Evolutionary conservation across 805 yeast genomes (phyloP), one percentile per base, ranked within the genome.

Genomic region (Sungouiella thailandica): DNA sequence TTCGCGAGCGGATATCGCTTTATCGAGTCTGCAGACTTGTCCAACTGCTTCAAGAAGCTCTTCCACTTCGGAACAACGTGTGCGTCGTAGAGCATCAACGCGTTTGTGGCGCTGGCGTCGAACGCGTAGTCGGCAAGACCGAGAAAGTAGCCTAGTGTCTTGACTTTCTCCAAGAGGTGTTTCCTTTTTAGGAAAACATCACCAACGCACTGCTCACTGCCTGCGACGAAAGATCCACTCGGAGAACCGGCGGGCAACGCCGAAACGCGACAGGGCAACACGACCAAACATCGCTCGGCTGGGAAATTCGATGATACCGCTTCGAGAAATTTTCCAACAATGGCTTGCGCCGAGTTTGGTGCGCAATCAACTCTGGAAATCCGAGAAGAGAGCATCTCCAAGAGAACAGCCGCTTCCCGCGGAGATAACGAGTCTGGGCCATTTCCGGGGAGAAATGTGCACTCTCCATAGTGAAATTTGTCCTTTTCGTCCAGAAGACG

Each of bases 41-140:
- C 9, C 9, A 46, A 29, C 24, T 32, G 36, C 13, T 31, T 25
- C 12, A 44, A 28, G 20, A 24, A 46, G 3, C 27, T 23, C 12
- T 27, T 32, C 59, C 59, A 54, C 7, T 26, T 29, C 4, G 51
- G 51, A 17, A 32, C 32, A 5, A 53, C 37, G 22, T 52, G 55
- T 2, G 31, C 25, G 18, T 50, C 31, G 32, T 46, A 49, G 22
- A 54, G 36, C 35, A 47, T 31, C 23, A 47, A 31, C 1, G 53
- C 55, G 28, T 50, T 46, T 17, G 40, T 41, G 7, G 47, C 38
- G 2, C 45, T 37, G 4, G 41, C 37, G 13, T 16, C 41, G 28
- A 41, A 48, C 8, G 41, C 47, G 26, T 35, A 44, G 6, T 41
- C 44, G 5, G 24, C 31, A 20, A 48, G 31, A 2, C 41, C 46